A percentile compares a stretch with the other conserved stretches of the same genome.
Evolutionary conservation across 495 filamentous ascomycete species (phyloP).

Genomic region (Xanthoparmelia taractica): DNA sequence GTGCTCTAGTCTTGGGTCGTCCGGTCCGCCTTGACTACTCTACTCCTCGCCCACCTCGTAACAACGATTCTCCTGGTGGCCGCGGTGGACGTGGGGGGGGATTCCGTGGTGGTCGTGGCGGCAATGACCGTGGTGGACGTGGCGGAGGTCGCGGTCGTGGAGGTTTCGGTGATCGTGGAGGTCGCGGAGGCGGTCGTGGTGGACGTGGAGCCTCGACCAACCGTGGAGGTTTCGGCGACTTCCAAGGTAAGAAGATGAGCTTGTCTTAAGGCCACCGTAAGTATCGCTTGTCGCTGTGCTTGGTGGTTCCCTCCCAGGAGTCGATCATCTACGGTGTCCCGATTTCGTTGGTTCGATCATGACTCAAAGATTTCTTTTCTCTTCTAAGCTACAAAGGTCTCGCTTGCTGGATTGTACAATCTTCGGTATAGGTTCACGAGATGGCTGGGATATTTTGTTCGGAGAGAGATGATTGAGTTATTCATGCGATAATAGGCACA

Average conservation of each 20-base stretch:
- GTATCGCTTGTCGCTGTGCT: not conserved
- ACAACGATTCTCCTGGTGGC: constrained; percentile 31
- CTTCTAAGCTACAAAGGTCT: not conserved
- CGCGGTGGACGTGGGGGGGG: constrained; percentile 40
- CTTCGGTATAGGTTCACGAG: not conserved
- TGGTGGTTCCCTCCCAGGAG: not conserved
- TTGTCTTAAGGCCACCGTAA: constrained; percentile 48
- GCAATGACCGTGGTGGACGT: constrained; percentile 47
- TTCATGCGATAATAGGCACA: not conserved
- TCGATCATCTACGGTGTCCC: not conserved
- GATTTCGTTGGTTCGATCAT: not conserved
- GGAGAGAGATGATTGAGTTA: not conserved
- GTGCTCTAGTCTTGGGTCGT: constrained; percentile 69
- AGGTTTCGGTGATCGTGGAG: constrained; percentile 39
- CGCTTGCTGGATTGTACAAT: not conserved
- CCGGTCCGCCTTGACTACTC: constrained; percentile 85
- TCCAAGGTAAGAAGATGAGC: constrained; percentile 85
- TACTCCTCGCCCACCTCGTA: constrained; percentile 59
- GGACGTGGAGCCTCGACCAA: constrained; percentile 53
- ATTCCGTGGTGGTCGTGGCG: constrained; percentile 43
- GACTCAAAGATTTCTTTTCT: constrained; percentile 1
- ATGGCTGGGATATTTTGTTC: constrained; percentile 3
- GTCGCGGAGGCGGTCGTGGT: constrained; percentile 46
- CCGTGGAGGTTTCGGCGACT: constrained; percentile 72
- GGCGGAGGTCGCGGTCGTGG: constrained; percentile 43